Base-by-base conservation (phyloP, 768 basidiomycete genomes). In the Lactarius deliciosus region DNA sequence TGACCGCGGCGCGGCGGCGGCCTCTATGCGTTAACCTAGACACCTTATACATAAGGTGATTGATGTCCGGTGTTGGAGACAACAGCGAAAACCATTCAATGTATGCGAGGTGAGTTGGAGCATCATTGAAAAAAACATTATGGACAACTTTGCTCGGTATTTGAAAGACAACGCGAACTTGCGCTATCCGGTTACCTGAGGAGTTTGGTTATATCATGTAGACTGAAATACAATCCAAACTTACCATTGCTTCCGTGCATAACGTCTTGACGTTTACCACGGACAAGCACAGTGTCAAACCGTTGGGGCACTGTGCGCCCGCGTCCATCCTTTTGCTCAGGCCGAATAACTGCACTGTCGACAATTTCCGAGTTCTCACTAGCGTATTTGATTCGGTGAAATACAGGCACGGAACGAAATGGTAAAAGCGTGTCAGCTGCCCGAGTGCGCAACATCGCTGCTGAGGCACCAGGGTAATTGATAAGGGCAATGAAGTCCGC, bases 81-180 rank as follows among this genome's bases (percentile, higher is more conserved):
- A 40, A 5, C 5, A 4, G 40, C 4, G 40, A 40, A 40, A 40
- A 40, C 40, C 40, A 40, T 40, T 40, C 40, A 13, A 40, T 13
- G 13, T 40, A 40, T 15, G 40, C 40, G 5, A 40, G 40, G 5
- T 40, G 40, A 15, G 40, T 15, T 28, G 38, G 18, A 34, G 13
- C 11, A 11, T 15, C 32, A 34, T 34, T 34, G 32, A 5, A 40
- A 28, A 60, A 60, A 8, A 60, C 2, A 6, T 28, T 13, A 3
- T 22, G 32, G 5, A 28, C 10, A 28, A 40, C 40, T 9, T 36
- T 30, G 30, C 10, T 11, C 5, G 59, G n/a, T 16, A 60, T 40
- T 32, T 28, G 32, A n/a, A 60, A 60, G 18, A 43, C 43, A n/a
- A 40, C 8, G 10, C 22, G 59, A 16, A 60, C 59, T 32, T 60